phyloP scores from a whole-genome alignment of 768 basidiomycete genomes.

The Hirschioporus abietinus region DNA sequence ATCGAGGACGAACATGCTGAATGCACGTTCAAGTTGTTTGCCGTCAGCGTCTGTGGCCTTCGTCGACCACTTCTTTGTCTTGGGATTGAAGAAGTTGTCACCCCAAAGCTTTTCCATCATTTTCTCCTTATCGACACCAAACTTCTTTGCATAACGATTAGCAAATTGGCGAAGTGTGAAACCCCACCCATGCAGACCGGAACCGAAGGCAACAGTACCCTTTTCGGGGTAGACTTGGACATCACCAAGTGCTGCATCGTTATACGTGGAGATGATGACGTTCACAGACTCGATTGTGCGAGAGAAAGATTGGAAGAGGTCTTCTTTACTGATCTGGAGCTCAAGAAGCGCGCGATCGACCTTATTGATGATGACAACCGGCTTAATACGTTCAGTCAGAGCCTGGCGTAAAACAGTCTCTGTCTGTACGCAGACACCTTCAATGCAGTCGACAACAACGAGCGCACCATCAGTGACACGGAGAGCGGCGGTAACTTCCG shows the following conservation, averaged over 20 bases:
- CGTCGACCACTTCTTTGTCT: slow-evolving; percentile 94
- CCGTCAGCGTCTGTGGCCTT: slow-evolving; percentile 70
- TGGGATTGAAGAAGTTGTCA: slow-evolving; percentile 98
- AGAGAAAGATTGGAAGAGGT: slow-evolving; percentile 94
- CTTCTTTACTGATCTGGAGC: slow-evolving; percentile 95
- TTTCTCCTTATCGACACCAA: slow-evolving; percentile 98
- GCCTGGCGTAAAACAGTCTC: slow-evolving; percentile 99
- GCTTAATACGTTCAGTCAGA: slow-evolving; percentile 97
- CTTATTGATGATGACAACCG: slow-evolving; percentile 99
- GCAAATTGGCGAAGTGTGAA: slow-evolving; percentile 99
- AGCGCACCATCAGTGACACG: slow-evolving; percentile 99
- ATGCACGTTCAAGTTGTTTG: slow-evolving; percentile 93
- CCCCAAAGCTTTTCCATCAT: slow-evolving; percentile 99
- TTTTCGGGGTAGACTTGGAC: slow-evolving; percentile 98
- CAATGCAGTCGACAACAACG: slow-evolving; percentile 98
- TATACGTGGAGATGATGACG: slow-evolving; percentile 97
- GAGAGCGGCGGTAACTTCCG: slow-evolving; percentile 98
- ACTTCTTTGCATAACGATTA: slow-evolving; percentile 91
- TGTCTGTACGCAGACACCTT: slow-evolving; percentile 99
- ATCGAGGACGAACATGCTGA: slow-evolving; percentile 97
- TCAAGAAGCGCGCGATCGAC: slow-evolving; percentile 99
- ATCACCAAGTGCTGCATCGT: slow-evolving; percentile 90
- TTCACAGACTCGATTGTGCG: slow-evolving; percentile 98
- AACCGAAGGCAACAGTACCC: slow-evolving; percentile 98
- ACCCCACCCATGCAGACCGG: slow-evolving; percentile 99